A percentile compares a stretch with the other conserved stretches of the same genome.
phyloP scores from a whole-genome alignment of 2,329 filamentous ascomycete species.

The Claviceps cyperi region DNA sequence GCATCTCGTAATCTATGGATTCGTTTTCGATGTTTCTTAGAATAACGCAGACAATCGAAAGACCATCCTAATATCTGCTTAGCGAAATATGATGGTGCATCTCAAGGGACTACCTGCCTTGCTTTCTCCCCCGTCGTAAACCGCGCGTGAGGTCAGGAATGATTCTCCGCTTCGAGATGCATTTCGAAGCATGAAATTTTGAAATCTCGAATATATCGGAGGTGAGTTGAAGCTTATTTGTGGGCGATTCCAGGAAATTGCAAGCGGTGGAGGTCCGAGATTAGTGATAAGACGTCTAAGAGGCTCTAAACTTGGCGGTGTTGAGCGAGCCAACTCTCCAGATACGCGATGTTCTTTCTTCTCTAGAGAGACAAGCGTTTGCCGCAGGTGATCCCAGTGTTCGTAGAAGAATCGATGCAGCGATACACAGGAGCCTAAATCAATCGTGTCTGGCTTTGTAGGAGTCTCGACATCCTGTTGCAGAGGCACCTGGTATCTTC shows the following conservation, averaged over 20 bases:
- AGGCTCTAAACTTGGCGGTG: constrained; percentile 44
- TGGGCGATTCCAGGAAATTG: constrained; percentile 55
- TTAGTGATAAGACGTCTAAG: constrained; percentile 49
- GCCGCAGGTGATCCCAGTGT: constrained; percentile 55
- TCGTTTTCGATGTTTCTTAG: constrained; percentile 53
- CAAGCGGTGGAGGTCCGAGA: constrained; percentile 51
- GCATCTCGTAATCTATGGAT: constrained; percentile 48
- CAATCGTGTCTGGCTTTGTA: constrained; percentile 37
- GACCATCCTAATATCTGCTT: constrained; percentile 37
- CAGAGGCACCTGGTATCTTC: constrained; percentile 28
- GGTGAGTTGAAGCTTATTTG: constrained; percentile 49
- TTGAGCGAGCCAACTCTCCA: constrained; percentile 34
- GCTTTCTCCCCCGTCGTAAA: constrained; percentile 58
- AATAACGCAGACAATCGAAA: constrained; percentile 56
- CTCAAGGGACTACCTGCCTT: constrained; percentile 28
- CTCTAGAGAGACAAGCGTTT: constrained; percentile 47
- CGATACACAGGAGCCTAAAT: constrained; percentile 57
- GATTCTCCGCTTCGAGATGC: constrained; percentile 52
- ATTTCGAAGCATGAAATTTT: constrained; percentile 59
- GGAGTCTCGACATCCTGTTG: constrained; percentile 26
- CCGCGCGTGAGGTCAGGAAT: constrained; percentile 46
- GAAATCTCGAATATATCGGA: constrained; percentile 51
- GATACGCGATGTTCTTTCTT: constrained; percentile 41
- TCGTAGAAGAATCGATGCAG: constrained; percentile 57
- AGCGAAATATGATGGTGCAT: not conserved